Percentiles rank a stretch among this genome's conserved stretches.
Evolutionary conservation across 352 stramenopile genomes (phyloP).

Genomic region (Phytophthora ramorum): DNA sequence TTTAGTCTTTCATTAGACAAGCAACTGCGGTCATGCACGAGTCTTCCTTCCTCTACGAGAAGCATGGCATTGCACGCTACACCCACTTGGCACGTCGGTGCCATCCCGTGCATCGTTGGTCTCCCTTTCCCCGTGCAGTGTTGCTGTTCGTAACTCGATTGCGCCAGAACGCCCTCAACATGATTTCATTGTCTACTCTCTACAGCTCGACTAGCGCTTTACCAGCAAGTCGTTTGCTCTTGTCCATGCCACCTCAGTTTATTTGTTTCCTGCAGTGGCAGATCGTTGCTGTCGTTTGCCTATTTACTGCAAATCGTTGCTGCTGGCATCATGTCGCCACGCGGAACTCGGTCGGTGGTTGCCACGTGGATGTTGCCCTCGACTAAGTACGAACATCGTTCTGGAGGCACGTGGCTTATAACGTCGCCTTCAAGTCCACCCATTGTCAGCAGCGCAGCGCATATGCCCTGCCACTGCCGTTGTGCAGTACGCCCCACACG

Average conservation of each 20-base stretch:
- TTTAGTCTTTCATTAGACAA: background rate
- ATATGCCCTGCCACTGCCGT: constrained; percentile 1
- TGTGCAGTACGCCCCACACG: constrained; percentile 9
- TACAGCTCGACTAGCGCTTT: constrained; percentile 28
- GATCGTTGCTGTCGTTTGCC: background rate
- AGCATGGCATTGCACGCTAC: background rate
- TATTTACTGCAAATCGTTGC: constrained; percentile 26
- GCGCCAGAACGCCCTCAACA: constrained; percentile 3
- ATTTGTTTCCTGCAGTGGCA: background rate
- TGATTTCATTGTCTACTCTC: constrained; percentile 14
- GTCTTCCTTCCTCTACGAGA: background rate
- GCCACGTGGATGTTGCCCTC: constrained; percentile 37
- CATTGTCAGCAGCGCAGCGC: background rate
- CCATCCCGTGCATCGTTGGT: constrained; percentile 3
- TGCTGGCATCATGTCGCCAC: constrained; percentile 6
- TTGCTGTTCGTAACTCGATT: constrained; percentile 25
- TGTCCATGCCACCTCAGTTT: constrained; percentile 6
- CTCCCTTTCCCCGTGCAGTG: background rate
- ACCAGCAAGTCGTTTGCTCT: constrained; percentile 8
- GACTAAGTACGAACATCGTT: constrained; percentile 31
- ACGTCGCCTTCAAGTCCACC: background rate
- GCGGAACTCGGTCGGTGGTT: constrained; percentile 12
- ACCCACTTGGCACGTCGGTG: background rate
- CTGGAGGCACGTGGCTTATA: constrained; percentile 7
- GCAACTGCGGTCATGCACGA: no score